These are phyloP conservation scores for Diaporthe helianthi DNA, from an alignment of 2,329 filamentous ascomycete species.

Conservation along the genomic window DNA sequence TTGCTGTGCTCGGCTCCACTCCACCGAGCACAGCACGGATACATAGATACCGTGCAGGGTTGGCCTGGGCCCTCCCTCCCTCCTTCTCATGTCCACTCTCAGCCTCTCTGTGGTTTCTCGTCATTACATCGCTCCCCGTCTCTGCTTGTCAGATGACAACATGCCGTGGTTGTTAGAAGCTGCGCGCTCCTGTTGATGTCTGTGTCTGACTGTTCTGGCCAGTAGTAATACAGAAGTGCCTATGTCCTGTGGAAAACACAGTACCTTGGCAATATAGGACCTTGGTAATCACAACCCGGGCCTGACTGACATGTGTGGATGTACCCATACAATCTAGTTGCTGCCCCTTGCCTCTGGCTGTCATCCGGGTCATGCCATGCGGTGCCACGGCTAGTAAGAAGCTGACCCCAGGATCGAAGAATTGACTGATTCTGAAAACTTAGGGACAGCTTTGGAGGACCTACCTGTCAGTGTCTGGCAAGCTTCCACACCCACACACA, in stretches of 20 bases:
- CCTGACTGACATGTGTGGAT: background rate
- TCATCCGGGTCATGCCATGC: constrained; percentile 23
- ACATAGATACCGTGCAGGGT: constrained; percentile 4
- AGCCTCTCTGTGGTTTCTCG: background rate
- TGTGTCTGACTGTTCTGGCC: background rate
- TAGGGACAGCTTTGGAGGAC: background rate
- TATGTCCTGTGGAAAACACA: too few species aligned
- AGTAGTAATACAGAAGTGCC: background rate
- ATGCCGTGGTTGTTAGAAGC: background rate
- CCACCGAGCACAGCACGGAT: background rate
- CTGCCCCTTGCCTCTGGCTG: constrained; percentile 16
- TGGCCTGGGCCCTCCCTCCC: background rate
- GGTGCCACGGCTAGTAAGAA: constrained; percentile 8
- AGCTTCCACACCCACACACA: background rate
- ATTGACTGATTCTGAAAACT: background rate
- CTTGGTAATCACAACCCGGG: too few species aligned
- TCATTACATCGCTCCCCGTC: background rate
- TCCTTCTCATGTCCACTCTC: background rate
- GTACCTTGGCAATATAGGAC: too few species aligned
- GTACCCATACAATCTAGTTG: background rate
- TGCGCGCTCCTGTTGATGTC: background rate
- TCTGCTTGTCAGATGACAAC: background rate
- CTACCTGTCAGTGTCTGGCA: constrained; percentile 1
- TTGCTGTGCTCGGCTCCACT: too few species aligned
- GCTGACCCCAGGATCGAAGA: background rate